phyloP scores from a whole-genome alignment of 345 rosid species.

The Cardamine occulta region DNA sequence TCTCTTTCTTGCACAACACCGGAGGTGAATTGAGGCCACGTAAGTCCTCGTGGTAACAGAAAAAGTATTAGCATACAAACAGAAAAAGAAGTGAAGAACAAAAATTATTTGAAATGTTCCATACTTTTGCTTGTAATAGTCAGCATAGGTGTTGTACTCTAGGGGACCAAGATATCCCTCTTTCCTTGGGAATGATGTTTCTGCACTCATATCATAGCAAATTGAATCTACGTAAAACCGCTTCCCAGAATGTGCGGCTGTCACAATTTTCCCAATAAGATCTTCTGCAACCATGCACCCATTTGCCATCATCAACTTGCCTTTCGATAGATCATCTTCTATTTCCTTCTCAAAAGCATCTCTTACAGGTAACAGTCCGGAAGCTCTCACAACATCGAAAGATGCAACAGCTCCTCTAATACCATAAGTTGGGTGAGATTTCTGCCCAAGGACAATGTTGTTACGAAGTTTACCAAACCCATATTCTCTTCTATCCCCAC shows the following conservation, averaged over 20 bases:
- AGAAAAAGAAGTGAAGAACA: neutral
- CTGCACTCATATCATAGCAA: conserved; percentile 86
- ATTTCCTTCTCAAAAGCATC: conserved; percentile 52
- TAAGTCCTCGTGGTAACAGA: conserved; percentile 38
- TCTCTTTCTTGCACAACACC: conserved; percentile 58
- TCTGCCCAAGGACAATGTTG: conserved; percentile 83
- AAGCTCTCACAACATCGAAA: conserved; percentile 89
- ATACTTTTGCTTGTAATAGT: conserved; percentile 96
- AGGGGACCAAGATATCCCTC: conserved; percentile 99
- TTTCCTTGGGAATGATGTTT: conserved; percentile 95
- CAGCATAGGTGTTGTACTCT: conserved; percentile 91
- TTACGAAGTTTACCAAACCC: conserved; percentile 96
- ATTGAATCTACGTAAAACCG: conserved; percentile 95
- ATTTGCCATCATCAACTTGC: conserved; percentile 89
- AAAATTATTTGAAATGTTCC: conserved; percentile 15
- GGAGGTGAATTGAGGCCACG: conserved; percentile 49
- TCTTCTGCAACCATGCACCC: conserved; percentile 53
- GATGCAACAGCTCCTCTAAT: conserved; percentile 97
- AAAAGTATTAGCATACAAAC: conserved; percentile 31
- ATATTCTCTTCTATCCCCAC: conserved; percentile 98
- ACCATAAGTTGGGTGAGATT: conserved; percentile 97
- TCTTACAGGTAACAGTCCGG: conserved; percentile 79
- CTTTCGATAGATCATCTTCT: conserved; percentile 49
- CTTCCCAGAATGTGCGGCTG: conserved; percentile 99
- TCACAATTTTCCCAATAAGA: conserved; percentile 85